A percentile compares a stretch with the other conserved stretches of the same genome.
These are phyloP conservation scores for Pythium plurisporium DNA, from an alignment of 352 stramenopile genomes.

Conservation along the genomic window DNA sequence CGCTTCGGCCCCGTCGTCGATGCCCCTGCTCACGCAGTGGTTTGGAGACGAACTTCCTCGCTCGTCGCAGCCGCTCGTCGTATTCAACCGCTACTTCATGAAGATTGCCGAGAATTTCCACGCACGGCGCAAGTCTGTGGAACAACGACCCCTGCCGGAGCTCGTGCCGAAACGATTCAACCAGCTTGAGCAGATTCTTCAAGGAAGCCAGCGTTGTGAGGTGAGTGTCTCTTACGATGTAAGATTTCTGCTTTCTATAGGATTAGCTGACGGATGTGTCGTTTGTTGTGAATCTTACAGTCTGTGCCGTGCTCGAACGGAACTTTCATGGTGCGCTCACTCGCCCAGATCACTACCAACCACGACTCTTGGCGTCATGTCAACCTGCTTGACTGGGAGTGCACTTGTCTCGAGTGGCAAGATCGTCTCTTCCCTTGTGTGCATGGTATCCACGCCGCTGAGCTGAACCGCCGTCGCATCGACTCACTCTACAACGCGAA, in stretches of 20 bases:
- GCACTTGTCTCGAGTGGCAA: constrained; percentile 78
- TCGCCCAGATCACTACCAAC: constrained; percentile 44
- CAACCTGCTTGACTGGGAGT: constrained; percentile 70
- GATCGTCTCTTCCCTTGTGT: constrained; percentile 73
- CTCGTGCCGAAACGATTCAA: constrained; percentile 58
- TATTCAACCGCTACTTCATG: constrained; percentile 71
- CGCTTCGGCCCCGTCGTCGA: constrained; percentile 2
- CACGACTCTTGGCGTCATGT: constrained; percentile 77
- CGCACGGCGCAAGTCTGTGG: constrained; percentile 48
- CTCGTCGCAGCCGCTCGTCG: constrained; percentile 57
- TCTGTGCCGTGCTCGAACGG: constrained; percentile 77
- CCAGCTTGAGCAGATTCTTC: constrained; percentile 64
- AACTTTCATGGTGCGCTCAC: constrained; percentile 73
- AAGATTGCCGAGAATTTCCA: constrained; percentile 73
- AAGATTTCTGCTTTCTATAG: not conserved
- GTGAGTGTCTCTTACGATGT: constrained; percentile 26
- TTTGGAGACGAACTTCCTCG: constrained; percentile 56
- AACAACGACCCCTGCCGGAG: constrained; percentile 45
- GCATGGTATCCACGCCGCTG: constrained; percentile 67
- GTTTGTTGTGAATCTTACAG: constrained; percentile 21
- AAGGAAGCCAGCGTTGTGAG: constrained; percentile 74
- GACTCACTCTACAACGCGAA: constrained; percentile 68
- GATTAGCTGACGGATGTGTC: not conserved
- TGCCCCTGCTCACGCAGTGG: constrained; percentile 34
- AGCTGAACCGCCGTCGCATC: constrained; percentile 66